Conservation (phyloP, 768 basidiomycete genomes). For the Pleurotus platypus region DNA sequence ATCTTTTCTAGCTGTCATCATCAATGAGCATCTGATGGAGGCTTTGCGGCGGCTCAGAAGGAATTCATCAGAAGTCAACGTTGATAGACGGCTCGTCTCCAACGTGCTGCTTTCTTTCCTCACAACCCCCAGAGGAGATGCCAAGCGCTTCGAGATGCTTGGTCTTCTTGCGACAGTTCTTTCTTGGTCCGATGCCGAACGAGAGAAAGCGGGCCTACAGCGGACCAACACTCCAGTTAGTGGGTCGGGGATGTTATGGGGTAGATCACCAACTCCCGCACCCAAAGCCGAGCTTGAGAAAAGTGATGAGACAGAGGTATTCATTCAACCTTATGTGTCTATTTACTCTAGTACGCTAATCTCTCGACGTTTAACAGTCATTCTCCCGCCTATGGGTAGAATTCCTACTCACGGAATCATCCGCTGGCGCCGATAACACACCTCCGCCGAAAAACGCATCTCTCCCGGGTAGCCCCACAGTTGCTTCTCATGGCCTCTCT, state of each 20-base stretch:
- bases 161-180: slow-evolving; percentile 83
- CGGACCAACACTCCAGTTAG: slow-evolving; percentile 32
- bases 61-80: slow-evolving; percentile 84
- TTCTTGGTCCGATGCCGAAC: slow-evolving; percentile 89
- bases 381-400: slow-evolving; percentile 98
- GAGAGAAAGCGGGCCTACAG: slow-evolving; percentile 87
- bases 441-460: slow-evolving; percentile 27
- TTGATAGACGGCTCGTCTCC: slow-evolving; percentile 90
- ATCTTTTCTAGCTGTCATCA: slow-evolving; percentile 71
- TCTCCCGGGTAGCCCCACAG: slow-evolving; percentile 29
- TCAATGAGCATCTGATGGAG: slow-evolving; percentile 97
- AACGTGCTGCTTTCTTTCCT: slow-evolving; percentile 92
- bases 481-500: slow-evolving; percentile 9
- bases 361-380: slow-evolving; percentile 47
- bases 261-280: slow-evolving; percentile 32
- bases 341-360: neutral
- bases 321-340: slow-evolving; percentile 12
- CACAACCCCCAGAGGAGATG: slow-evolving; percentile 83
- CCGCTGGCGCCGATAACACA: slow-evolving; percentile 32
- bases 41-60: slow-evolving; percentile 91
- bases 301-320: slow-evolving; percentile 82
- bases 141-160: slow-evolving; percentile 97
- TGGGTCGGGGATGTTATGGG: slow-evolving; percentile 36
- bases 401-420: slow-evolving; percentile 91
- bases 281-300: slow-evolving; percentile 63